Evolutionary conservation across 371 early-diverging fungal genomes (phyloP), one percentile per base, ranked within the genome.

Genomic region (Haplosporangium sp.): DNA sequence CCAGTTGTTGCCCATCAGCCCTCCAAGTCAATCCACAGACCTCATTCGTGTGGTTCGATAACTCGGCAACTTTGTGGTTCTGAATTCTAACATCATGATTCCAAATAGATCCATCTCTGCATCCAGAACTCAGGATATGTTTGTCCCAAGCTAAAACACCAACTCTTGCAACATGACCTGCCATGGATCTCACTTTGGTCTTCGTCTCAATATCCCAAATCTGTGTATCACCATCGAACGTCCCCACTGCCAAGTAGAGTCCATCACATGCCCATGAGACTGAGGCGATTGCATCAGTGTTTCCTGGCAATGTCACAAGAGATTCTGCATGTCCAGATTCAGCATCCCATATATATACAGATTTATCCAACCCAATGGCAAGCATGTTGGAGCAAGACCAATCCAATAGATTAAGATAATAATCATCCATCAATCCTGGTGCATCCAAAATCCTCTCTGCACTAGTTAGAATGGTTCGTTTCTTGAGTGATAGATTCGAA

Each of bases 1-100:
- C 99, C 17, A 99, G 87, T 56, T 92, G 85, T 9, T 77, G 84
- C 4, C 97, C 96, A 83, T 97, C 98, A 3, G 86, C 71, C 42
- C 95, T 88, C 99, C 99, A 99, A 61, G 90, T 88, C 37, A 99
- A 86, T 15, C 99, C 99, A 84, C 99, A 99, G 5, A 98, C 96
- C 72, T 97, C 97, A 37, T 86, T 87, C 34, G 87, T 85, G 84
- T 98, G 98, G 1, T 86, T 90, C 11, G 82, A 40, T 8, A 96
- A 83, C 76, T 91, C 91, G 1, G 88, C 87, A 0, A 89, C 85
- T 61, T 93, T 91, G 77, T 96, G 94, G 48, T 92, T 85, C 0
- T 92, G 91, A 1, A 93, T 76, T 40, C 99, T 93, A 4, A 97
- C 95, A 75, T 99, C 99, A 69, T 96, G 97, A 77, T 97, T 88